Percentiles rank a stretch among this genome's conserved stretches.
phyloP scores from a whole-genome alignment of 768 basidiomycete species.

The Trametes villosa region DNA sequence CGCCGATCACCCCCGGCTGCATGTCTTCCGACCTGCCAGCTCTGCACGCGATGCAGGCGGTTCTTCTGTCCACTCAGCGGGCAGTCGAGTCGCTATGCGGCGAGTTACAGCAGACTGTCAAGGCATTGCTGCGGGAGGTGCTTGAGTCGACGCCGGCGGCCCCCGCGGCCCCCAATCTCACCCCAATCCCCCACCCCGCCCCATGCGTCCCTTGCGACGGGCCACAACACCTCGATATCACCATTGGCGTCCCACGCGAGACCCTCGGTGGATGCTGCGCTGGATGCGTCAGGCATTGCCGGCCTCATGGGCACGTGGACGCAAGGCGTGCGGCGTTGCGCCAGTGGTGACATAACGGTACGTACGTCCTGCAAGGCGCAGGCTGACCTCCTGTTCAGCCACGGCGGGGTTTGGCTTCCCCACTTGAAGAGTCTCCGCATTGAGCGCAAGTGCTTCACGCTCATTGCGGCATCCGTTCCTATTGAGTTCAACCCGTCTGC shows the following conservation, averaged over 20 bases:
- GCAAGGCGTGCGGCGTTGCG: not conserved
- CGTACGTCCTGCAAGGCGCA: not conserved
- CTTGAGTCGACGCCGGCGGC: not conserved
- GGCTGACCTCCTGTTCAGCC: not conserved
- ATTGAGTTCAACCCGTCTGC: conserved; percentile 1
- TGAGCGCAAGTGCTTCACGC: not conserved
- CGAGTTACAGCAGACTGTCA: not conserved
- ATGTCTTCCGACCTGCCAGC: not conserved
- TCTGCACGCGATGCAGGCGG: not conserved
- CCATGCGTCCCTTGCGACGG: not conserved
- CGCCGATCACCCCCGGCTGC: not conserved
- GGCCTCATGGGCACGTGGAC: conserved; percentile 1
- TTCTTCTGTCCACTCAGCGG: conserved; percentile 1
- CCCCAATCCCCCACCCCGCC: not conserved
- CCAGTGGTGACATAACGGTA: not conserved
- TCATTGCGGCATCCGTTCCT: not conserved
- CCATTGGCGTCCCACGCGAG: not conserved
- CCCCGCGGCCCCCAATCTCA: not conserved
- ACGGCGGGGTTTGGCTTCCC: conserved; percentile 3
- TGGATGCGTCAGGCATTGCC: not conserved
- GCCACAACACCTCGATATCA: conserved; percentile 1
- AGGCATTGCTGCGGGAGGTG: not conserved
- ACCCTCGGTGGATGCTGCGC: conserved; percentile 1
- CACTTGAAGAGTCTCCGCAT: conserved; percentile 2
- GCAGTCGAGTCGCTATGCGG: conserved; percentile 1